Base-by-base conservation (phyloP, 208 protist genomes). In the Wallacemonas rigidus region DNA sequence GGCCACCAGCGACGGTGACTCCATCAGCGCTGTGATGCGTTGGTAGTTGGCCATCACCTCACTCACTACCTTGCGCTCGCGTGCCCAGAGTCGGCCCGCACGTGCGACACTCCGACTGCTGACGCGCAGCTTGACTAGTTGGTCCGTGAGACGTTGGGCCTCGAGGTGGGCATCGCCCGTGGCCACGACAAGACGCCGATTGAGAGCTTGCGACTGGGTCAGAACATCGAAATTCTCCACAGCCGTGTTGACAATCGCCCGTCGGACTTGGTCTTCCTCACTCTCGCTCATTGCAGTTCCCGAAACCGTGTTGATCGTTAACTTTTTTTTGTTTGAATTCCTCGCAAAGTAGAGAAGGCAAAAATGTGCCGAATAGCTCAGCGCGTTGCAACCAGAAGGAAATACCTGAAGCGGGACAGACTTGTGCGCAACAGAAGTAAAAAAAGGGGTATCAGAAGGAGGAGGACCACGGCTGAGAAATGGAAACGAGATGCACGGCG, bases 151-250 rank as follows among this genome's bases (percentile, higher is more conserved):
- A 35, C 72, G 80, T 38, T 79, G 77, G 12, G 80, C 76, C 62
- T 71, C 79, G n/a, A 69, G 63, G 14, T 83, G 71, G 3, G 83
- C 84, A 60, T 72, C 80, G 17, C 47, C 75, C 0, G 82, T 80
- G 36, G 86, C 39, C 4, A 71, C 14, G 2, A 74, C 79, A 1
- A 91, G 76, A 7, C 67, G 80, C 5, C 60, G 73, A 60, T 92
- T 96, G 0, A 79, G 75, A 1, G 85, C 83, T 57, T 88, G 81
- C 8, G 86, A 82, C 44, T 85, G 74, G 1, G 79, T 75, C 7
- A 96, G 56, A 9, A 94, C 65, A 6, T 90, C 77, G 65, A 88
- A 90, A 72, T 91, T 76, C 41, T 87, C 81, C 55, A 92, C 88
- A 6, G 82, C 86, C 35, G 83, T 85, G 58, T 92, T 84, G 3